Conservation (phyloP, 2,329 filamentous ascomycete species). For the Taxawa tesnikishii region DNA sequence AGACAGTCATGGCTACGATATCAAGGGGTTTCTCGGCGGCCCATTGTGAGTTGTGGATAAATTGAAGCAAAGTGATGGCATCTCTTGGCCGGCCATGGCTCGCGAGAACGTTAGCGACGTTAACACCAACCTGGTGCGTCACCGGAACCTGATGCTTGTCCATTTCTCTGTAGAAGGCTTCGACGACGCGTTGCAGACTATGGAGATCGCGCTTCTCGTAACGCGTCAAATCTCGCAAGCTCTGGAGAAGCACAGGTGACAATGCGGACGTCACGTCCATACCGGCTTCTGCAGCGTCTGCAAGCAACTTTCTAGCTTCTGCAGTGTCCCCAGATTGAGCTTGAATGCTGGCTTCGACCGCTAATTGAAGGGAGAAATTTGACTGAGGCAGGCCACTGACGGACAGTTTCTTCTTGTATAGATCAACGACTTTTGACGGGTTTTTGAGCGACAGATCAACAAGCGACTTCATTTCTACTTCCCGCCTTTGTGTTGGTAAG, state of each 20-base stretch:
- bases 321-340: constrained; percentile 10
- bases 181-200: constrained; percentile 11
- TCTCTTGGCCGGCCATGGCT: constrained; percentile 11
- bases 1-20: constrained; percentile 19
- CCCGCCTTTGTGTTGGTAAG: too few species aligned
- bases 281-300: constrained; percentile 15
- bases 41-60: constrained; percentile 14
- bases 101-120: constrained; percentile 18
- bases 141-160: constrained; percentile 13
- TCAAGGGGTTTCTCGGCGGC: constrained; percentile 12
- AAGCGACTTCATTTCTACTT: too few species aligned
- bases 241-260: constrained; percentile 15
- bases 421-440: constrained; percentile 11
- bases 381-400: constrained; percentile 14
- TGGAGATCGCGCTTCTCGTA: constrained; percentile 8
- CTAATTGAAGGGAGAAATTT: constrained; percentile 14
- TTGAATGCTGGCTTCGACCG: constrained; percentile 17
- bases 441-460: constrained; percentile 11
- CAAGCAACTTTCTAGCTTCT: constrained; percentile 12
- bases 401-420: constrained; percentile 13
- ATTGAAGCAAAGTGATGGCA: constrained; percentile 17
- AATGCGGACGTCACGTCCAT: constrained; percentile 16
- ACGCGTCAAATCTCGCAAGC: constrained; percentile 9
- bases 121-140: constrained; percentile 15
- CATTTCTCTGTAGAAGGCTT: constrained; percentile 19